Evolutionary conservation across 2,329 filamentous ascomycete species (phyloP).

Genomic region (Leptodontidium sp.): DNA sequence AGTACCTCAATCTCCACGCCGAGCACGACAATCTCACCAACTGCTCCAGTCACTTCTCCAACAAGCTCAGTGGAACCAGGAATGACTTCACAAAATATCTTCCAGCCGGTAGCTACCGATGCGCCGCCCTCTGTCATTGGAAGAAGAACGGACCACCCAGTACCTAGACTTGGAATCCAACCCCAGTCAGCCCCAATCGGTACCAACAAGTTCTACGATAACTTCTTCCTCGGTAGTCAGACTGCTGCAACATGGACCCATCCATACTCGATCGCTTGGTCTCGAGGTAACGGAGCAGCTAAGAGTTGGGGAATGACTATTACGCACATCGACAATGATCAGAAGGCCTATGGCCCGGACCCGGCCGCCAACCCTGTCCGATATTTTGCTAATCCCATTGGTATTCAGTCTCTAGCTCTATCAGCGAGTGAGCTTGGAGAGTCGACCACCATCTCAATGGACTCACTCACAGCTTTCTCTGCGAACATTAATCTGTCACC

Average conservation of each 20-base stretch:
- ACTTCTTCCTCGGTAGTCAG: conserved; percentile 81
- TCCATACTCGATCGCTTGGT: conserved; percentile 77
- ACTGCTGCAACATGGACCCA: conserved; percentile 75
- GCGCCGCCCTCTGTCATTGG: conserved; percentile 59
- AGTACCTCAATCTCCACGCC: conserved; percentile 38
- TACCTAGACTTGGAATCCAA: conserved; percentile 59
- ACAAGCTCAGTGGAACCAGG: conserved; percentile 10
- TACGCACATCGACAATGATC: conserved; percentile 73
- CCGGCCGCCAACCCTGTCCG: conserved; percentile 63
- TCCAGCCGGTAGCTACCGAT: conserved; percentile 62
- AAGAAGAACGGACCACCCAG: conserved; percentile 64
- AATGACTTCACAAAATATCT: conserved; percentile 56
- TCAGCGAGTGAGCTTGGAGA: conserved; percentile 77
- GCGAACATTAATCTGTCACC: conserved; percentile 73
- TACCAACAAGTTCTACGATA: conserved; percentile 85
- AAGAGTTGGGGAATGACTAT: conserved; percentile 81
- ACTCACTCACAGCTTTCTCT: conserved; percentile 64
- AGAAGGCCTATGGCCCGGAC: conserved; percentile 72
- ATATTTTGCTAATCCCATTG: conserved; percentile 84
- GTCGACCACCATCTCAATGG: conserved; percentile 63
- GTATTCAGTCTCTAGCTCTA: conserved; percentile 81
- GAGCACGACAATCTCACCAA: conserved; percentile 23
- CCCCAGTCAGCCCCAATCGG: conserved; percentile 58
- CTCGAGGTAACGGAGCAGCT: conserved; percentile 66
- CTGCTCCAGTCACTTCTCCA: conserved; percentile 15